Evolutionary conservation across 371 early-diverging fungal species (phyloP).

Genomic region (Rhizopus arrhizus): DNA sequence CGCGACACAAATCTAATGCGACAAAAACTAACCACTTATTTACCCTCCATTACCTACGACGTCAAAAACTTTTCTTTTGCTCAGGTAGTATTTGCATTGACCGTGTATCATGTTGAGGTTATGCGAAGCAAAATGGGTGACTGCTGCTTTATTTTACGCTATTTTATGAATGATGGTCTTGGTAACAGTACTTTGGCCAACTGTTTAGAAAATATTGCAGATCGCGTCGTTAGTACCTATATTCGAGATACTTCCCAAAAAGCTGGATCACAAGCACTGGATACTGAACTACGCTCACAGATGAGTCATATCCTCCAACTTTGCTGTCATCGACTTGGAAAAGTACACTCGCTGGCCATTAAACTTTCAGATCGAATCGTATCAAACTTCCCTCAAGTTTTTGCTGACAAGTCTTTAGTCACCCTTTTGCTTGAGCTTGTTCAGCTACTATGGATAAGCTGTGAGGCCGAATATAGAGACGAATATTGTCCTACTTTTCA

Average conservation of each 20-base stretch:
- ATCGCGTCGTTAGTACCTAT: slow-evolving; percentile 55
- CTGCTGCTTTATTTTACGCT: slow-evolving; percentile 71
- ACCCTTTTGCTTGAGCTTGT: slow-evolving; percentile 73
- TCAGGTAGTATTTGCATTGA: slow-evolving; percentile 78
- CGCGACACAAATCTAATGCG: slow-evolving; percentile 39
- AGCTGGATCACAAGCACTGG: slow-evolving; percentile 52
- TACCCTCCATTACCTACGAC: slow-evolving; percentile 53
- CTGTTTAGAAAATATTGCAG: slow-evolving; percentile 77
- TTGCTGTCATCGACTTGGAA: slow-evolving; percentile 69
- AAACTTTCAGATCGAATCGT: slow-evolving; percentile 61
- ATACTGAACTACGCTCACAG: slow-evolving; percentile 55
- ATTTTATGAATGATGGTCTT: slow-evolving; percentile 85
- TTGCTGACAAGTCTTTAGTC: slow-evolving; percentile 68
- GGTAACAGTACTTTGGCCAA: slow-evolving; percentile 69
- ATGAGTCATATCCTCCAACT: slow-evolving; percentile 64
- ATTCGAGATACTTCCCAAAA: slow-evolving; percentile 58
- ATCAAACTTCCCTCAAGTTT: slow-evolving; percentile 68
- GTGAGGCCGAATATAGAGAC: slow-evolving; percentile 79
- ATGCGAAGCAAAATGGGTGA: slow-evolving; percentile 75
- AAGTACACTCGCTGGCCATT: slow-evolving; percentile 64
- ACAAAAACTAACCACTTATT: slow-evolving; percentile 33
- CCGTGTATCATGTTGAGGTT: slow-evolving; percentile 84
- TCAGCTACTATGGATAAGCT: slow-evolving; percentile 79
- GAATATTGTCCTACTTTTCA: slow-evolving; percentile 79
- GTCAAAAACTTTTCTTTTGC: slow-evolving; percentile 72